Base-by-base conservation (phyloP, 2,329 filamentous ascomycete species). In the Fusarium sarcochroum region DNA sequence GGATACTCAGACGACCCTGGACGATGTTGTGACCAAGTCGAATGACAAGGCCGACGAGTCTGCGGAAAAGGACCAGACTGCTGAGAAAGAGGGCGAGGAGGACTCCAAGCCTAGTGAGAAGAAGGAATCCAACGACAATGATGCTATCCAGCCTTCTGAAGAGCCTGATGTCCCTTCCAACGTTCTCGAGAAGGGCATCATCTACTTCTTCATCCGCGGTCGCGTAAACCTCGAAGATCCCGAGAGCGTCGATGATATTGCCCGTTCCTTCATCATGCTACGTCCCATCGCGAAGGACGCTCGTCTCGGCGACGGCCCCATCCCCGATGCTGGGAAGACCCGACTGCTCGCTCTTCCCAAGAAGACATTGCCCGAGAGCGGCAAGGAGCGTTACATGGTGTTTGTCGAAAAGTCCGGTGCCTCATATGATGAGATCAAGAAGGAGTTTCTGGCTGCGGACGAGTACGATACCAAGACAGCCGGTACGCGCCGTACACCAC, bases 121-220 rank as follows among this genome's bases (percentile, higher is more conserved):
- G 10, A 40, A 52, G 20, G 54, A 58, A 6, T 40, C 41, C 9
- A 56, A 66, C n/a, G 50, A 44, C 15, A 30, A 70, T 27, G 66
- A 70, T 14, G 72, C 75, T 1, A 58, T 72, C 1, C 45, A 70
- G 15, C 67, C 67, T 18, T 56, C 58, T 4, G 32, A 70, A 47
- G 79, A 77, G 25, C 49, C 59, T 6, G 48, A 73, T 17, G 71
- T 83, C 2, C 81, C 84, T 1, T 82, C 85, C 1, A 85, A 73
- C 49, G 89, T 97, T 23, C 84, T 97, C 4, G 94, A 98, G 75
- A 97, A 96, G 74, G 94, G 94, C 5, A 87, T 96, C 71, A 90
- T 97, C 70, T 97, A 97, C 83, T 97, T 97, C 85, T 97, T 97
- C 83, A 91, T 91, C 73, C 90, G 94, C 18, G 89, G 89, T 9